These are phyloP conservation scores for Alternaria angustiovoidea DNA, from an alignment of 2,329 filamentous ascomycete species.

Conservation along the genomic window DNA sequence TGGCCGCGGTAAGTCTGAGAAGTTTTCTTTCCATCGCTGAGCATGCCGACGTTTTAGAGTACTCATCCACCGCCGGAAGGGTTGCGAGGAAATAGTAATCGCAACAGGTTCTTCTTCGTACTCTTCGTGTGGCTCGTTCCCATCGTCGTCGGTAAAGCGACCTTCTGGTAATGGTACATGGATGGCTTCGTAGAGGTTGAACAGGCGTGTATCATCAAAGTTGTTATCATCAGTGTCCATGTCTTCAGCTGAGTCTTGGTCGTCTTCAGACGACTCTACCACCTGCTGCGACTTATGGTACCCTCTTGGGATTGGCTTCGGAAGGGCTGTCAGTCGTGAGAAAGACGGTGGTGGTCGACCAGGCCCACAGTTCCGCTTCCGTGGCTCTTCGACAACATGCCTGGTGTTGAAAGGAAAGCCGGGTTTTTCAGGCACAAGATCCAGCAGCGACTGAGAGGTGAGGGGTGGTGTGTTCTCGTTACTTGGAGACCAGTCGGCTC, in stretches of 20 bases:
- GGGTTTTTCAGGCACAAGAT: constrained; percentile 39
- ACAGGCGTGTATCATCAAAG: constrained; percentile 31
- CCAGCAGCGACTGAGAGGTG: constrained; percentile 44
- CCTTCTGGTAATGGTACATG: constrained; percentile 39
- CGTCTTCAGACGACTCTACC: constrained; percentile 12
- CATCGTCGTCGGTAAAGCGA: constrained; percentile 31
- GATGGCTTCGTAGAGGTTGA: constrained; percentile 44
- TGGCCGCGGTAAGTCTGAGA: constrained; percentile 46
- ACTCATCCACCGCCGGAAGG: constrained; percentile 78
- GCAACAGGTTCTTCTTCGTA: not conserved
- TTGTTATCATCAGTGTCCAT: constrained; percentile 24
- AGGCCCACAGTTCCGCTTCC: constrained; percentile 32
- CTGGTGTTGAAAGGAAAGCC: constrained; percentile 5
- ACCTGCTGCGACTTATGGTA: constrained; percentile 10
- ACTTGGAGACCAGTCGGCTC: constrained; percentile 33
- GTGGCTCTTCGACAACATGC: constrained; percentile 23
- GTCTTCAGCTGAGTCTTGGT: constrained; percentile 18
- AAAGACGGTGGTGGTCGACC: constrained; percentile 29
- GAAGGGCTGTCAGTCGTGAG: constrained; percentile 17
- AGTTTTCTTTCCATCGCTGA: constrained; percentile 48
- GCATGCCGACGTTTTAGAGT: constrained; percentile 68
- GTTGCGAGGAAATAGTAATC: constrained; percentile 38
- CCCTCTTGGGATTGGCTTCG: constrained; percentile 23
- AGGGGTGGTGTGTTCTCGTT: constrained; percentile 47
- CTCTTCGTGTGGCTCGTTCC: constrained; percentile 15